A percentile compares a stretch with the other conserved stretches of the same genome.
These are phyloP conservation scores for Dictyostelium purpureum DNA, from an alignment of 78 protist species.

Conservation along the genomic window DNA sequence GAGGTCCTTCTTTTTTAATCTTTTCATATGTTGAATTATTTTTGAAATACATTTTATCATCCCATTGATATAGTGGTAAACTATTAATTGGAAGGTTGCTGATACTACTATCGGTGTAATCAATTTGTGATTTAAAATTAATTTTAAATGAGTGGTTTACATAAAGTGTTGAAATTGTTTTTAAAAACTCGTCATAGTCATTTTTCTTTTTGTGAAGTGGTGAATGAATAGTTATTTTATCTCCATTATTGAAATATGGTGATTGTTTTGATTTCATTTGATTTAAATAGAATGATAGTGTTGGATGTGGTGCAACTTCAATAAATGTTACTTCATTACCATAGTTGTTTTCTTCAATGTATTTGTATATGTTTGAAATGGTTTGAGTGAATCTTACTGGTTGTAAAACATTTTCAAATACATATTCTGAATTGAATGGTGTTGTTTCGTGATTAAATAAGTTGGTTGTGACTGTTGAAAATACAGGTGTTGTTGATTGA, in stretches of 20 bases:
- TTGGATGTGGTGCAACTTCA: slow-evolving; percentile 11
- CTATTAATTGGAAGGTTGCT: neutral
- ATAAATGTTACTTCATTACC: neutral
- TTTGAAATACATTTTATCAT: neutral
- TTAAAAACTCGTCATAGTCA: neutral
- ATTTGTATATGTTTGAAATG: neutral
- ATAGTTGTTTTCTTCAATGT: neutral
- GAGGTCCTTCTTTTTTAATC: neutral
- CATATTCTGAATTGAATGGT: too few relatives aligned
- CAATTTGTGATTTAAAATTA: neutral
- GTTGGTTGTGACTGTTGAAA: too few relatives aligned
- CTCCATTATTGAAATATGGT: neutral
- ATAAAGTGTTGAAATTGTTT: neutral
- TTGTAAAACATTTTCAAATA: neutral
- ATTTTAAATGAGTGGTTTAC: neutral
- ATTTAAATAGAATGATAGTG: neutral
- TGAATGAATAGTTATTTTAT: neutral
- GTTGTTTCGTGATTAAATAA: too few relatives aligned
- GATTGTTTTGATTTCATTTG: neutral
- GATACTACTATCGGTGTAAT: neutral
- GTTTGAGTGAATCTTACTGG: neutral
- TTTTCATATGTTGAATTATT: neutral
- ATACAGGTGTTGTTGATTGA: neutral
- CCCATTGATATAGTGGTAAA: neutral
- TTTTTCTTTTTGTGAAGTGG: neutral